These are phyloP conservation scores for Cystofilobasidium bisporidii DNA, from an alignment of 768 basidiomycete species.

Conservation along the genomic window DNA sequence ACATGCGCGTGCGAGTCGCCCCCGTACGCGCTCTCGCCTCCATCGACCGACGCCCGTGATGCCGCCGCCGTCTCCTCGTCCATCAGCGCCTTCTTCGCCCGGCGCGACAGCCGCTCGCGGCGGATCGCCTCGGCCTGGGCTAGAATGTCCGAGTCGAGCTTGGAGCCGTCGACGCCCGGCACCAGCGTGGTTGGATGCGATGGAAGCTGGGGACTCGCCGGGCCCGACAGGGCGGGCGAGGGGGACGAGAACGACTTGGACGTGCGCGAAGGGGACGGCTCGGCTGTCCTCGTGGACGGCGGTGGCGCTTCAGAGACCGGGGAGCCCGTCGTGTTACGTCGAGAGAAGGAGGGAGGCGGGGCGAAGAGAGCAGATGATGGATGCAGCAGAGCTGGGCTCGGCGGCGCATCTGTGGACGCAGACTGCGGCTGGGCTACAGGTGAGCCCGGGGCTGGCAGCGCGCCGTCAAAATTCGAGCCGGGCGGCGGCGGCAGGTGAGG, in stretches of 20 bases:
- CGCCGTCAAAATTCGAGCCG: neutral
- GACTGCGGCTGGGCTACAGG: too few species aligned
- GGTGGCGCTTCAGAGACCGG: too few species aligned
- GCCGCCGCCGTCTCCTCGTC: slow-evolving; percentile 30
- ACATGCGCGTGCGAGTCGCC: neutral
- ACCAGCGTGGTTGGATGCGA: neutral
- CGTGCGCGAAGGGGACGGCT: too few species aligned
- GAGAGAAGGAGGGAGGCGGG: too few species aligned
- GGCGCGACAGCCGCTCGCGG: slow-evolving; percentile 50
- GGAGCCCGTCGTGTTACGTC: too few species aligned
- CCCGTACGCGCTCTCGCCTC: slow-evolving; percentile 3
- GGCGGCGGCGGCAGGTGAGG: neutral
- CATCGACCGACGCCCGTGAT: slow-evolving; percentile 2
- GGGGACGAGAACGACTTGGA: neutral
- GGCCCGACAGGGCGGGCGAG: neutral
- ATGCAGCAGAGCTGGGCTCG: too few species aligned
- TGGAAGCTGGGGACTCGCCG: too few species aligned
- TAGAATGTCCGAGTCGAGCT: slow-evolving; percentile 66
- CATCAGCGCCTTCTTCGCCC: slow-evolving; percentile 53
- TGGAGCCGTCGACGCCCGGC: slow-evolving; percentile 35
- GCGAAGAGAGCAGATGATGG: too few species aligned
- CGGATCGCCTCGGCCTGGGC: slow-evolving; percentile 81
- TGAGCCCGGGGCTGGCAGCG: neutral
- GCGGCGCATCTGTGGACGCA: too few species aligned
- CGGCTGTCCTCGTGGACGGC: too few species aligned